A percentile compares a stretch with the other conserved stretches of the same genome.
Conservation (phyloP, 352 stramenopile species). For the Pythium aphanidermatum region DNA sequence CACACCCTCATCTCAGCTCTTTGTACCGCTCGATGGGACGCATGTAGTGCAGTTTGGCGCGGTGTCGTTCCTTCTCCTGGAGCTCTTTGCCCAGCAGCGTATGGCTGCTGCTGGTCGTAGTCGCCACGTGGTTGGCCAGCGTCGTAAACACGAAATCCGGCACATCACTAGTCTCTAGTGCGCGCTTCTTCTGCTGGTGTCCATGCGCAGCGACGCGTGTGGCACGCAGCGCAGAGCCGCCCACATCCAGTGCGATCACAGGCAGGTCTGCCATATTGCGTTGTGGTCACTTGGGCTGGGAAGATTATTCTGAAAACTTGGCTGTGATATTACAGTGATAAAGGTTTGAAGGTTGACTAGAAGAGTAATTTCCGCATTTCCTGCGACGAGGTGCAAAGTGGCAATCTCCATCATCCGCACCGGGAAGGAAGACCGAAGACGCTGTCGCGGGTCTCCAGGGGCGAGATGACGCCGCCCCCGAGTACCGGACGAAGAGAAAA, state of each 20-base stretch:
- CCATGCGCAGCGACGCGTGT: conserved; percentile 22
- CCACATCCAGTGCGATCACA: conserved; percentile 50
- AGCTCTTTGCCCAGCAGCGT: conserved; percentile 42
- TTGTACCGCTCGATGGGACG: conserved; percentile 20
- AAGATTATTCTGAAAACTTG: neutral
- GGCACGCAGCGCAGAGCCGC: conserved; percentile 60
- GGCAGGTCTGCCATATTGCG: neutral
- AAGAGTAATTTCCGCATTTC: too few relatives aligned
- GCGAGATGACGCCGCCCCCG: too few relatives aligned
- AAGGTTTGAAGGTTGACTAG: too few relatives aligned
- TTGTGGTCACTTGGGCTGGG: neutral
- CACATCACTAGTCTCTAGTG: neutral
- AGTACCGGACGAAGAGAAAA: too few relatives aligned
- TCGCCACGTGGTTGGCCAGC: conserved; percentile 51
- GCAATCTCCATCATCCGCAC: too few relatives aligned
- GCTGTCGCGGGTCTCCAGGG: too few relatives aligned
- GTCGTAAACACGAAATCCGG: conserved; percentile 8
- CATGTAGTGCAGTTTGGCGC: conserved; percentile 19
- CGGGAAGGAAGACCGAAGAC: too few relatives aligned
- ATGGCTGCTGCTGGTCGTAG: conserved; percentile 15
- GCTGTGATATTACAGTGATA: neutral
- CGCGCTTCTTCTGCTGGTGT: conserved; percentile 4
- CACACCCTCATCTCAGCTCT: neutral
- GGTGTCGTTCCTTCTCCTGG: conserved; percentile 43
- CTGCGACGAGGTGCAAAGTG: too few relatives aligned